Conservation (phyloP, 805 yeast genomes). For the Starmerella etchellsii region DNA sequence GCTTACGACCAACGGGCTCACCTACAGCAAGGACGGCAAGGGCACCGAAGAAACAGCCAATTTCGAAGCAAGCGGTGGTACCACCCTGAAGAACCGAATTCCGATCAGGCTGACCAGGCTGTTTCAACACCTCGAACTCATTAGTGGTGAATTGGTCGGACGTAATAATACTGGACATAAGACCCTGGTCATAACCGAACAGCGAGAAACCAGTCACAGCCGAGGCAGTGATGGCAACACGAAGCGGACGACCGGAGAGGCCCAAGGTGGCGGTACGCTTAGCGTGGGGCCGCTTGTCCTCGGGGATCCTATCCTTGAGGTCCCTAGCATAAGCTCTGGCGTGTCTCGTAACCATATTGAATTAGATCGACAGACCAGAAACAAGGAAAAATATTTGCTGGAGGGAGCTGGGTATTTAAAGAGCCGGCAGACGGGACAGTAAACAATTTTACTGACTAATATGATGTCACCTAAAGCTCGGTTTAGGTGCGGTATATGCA, state of each 20-base stretch:
- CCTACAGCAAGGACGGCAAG: conserved; percentile 48
- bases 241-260: conserved; percentile 40
- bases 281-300: conserved; percentile 16
- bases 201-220: conserved; percentile 51
- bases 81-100: conserved; percentile 59
- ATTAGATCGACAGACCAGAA: not conserved
- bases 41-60: conserved; percentile 70
- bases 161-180: conserved; percentile 27
- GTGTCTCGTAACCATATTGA: conserved; percentile 14
- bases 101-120: conserved; percentile 11
- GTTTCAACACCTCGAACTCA: conserved; percentile 39
- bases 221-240: conserved; percentile 39
- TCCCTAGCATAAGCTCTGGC: conserved; percentile 12
- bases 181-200: conserved; percentile 29
- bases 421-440: no score
- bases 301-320: conserved; percentile 15
- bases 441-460: not conserved
- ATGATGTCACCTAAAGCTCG: not conserved
- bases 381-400: not conserved
- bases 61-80: conserved; percentile 40
- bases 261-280: conserved; percentile 41
- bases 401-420: conserved; percentile 8
- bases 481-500: no score
- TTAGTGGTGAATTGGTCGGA: conserved; percentile 46
- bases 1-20: conserved; percentile 54